These are phyloP conservation scores for Zea mays DNA, from an alignment of 176 grass and related monocot genomes.

Conservation along the genomic window Zm-B73-REFERENCE-NAM-5.0 NC_050104.1:151511001-151511500, in stretches of 20 bases:
- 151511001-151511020: background rate
- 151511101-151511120: constrained; percentile 6
- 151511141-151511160: background rate
- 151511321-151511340: too few relatives aligned
- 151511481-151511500: constrained; percentile 41
- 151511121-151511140: constrained; percentile 17
- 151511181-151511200: constrained; percentile 39
- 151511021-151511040: constrained; percentile 13
- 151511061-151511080: constrained; percentile 46
- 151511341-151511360: too few relatives aligned
- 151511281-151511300: too few relatives aligned
- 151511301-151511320: too few relatives aligned
- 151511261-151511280: constrained; percentile 24
- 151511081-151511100: constrained; percentile 1
- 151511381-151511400: too few relatives aligned
- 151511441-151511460: constrained; percentile 56
- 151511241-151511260: background rate
- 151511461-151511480: constrained; percentile 31
- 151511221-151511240: background rate
- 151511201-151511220: constrained; percentile 33
- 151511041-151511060: constrained; percentile 43
- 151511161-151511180: constrained; percentile 21
- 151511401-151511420: too few relatives aligned
- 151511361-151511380: too few relatives aligned
- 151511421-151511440: constrained; percentile 44